These are phyloP conservation scores for Pleurotus citrinopileatus DNA, from an alignment of 768 basidiomycete genomes.

Conservation along the genomic window DNA sequence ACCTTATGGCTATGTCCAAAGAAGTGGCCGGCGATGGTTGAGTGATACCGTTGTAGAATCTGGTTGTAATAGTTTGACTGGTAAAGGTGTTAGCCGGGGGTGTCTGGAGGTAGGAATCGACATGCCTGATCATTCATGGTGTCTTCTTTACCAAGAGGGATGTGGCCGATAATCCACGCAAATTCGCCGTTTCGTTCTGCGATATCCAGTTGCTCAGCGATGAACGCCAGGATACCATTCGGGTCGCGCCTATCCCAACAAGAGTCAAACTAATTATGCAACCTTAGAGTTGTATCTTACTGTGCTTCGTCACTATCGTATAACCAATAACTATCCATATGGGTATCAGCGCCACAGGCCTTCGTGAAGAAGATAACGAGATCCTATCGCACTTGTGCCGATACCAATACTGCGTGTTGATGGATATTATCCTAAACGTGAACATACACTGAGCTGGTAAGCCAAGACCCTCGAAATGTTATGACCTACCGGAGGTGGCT, in stretches of 20 bases:
- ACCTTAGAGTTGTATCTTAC: conserved; percentile 15
- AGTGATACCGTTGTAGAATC: conserved; percentile 36
- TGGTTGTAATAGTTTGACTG: conserved; percentile 42
- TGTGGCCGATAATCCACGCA: conserved; percentile 38
- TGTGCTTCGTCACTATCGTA: conserved; percentile 35
- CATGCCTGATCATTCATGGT: conserved; percentile 18
- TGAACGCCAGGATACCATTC: conserved; percentile 37
- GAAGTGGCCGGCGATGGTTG: conserved; percentile 38
- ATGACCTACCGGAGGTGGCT: conserved; percentile 23
- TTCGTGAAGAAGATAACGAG: not conserved
- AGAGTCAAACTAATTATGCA: not conserved
- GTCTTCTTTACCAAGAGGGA: conserved; percentile 30
- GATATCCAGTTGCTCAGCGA: conserved; percentile 31
- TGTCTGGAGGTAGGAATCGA: not conserved
- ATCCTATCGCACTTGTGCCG: conserved; percentile 27
- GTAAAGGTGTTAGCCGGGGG: not conserved
- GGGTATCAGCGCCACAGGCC: not conserved
- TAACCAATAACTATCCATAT: conserved; percentile 30
- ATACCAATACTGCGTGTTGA: conserved; percentile 40
- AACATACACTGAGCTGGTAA: not conserved
- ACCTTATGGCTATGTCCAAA: conserved; percentile 39
- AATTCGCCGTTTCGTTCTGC: conserved; percentile 35
- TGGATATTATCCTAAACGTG: conserved; percentile 29
- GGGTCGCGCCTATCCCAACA: conserved; percentile 32
- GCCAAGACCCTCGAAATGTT: not conserved